A percentile compares a stretch with the other conserved stretches of the same genome.
phyloP scores from a whole-genome alignment of 768 basidiomycete species.

The Hypsizygus marmoreus region DNA sequence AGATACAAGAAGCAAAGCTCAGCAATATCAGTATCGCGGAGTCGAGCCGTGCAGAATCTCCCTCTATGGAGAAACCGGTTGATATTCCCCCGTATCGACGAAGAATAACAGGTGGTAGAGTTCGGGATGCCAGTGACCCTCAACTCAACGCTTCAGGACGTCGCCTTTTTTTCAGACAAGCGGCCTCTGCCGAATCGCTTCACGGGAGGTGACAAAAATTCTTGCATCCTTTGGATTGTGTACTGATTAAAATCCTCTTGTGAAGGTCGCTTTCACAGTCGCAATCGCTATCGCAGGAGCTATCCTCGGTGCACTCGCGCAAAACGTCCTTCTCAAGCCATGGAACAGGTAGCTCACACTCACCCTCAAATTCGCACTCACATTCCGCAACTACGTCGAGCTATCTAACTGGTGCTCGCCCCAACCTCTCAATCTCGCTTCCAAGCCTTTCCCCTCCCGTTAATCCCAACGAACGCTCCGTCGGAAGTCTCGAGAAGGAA shows the following conservation, averaged over 20 bases:
- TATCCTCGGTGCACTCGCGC: slow-evolving; percentile 86
- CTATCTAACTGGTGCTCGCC: slow-evolving; percentile 34
- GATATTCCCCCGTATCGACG: slow-evolving; percentile 48
- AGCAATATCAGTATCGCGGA: slow-evolving; percentile 46
- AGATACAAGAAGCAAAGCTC: slow-evolving; percentile 85
- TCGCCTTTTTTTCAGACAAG: slow-evolving; percentile 86
- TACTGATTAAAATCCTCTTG: slow-evolving; percentile 15
- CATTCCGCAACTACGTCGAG: slow-evolving; percentile 19
- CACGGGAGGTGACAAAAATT: slow-evolving; percentile 67
- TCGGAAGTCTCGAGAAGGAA: slow-evolving; percentile 87
- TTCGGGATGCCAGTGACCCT: slow-evolving; percentile 50
- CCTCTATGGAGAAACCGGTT: slow-evolving; percentile 41
- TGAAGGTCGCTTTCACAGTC: slow-evolving; percentile 93
- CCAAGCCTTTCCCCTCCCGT: slow-evolving; percentile 37
- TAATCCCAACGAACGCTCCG: slow-evolving; percentile 65
- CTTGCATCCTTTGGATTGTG: slow-evolving; percentile 3
- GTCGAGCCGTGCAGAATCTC: slow-evolving; percentile 36
- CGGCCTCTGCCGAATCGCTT: slow-evolving; percentile 85
- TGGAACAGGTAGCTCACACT: slow-evolving; percentile 65
- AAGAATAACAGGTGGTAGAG: slow-evolving; percentile 51
- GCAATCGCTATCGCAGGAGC: slow-evolving; percentile 96
- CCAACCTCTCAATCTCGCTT: slow-evolving; percentile 61
- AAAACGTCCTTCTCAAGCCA: slow-evolving; percentile 79
- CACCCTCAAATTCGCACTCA: slow-evolving; percentile 61
- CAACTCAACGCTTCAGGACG: slow-evolving; percentile 54